These are phyloP conservation scores for Choanephora cucurbitarum DNA, from an alignment of 371 early-diverging fungal species.

Conservation along the genomic window DNA sequence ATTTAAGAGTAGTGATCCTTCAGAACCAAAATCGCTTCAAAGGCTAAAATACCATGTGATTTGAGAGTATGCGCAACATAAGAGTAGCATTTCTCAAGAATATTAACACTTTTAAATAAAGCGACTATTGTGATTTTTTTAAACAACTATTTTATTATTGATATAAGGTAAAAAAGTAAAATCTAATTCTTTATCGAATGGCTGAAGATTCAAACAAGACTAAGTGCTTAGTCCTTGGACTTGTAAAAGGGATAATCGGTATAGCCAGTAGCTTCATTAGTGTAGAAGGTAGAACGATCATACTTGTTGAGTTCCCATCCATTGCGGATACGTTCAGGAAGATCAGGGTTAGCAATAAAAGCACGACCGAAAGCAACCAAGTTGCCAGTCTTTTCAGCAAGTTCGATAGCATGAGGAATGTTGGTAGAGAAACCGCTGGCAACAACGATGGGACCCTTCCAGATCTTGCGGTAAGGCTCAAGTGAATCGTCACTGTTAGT, in stretches of 20 bases:
- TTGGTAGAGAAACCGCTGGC: constrained; percentile 31
- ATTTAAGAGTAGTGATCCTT: too few relatives aligned
- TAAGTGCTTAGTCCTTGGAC: too few relatives aligned
- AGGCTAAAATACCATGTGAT: too few relatives aligned
- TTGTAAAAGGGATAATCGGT: constrained; percentile 24
- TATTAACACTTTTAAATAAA: too few relatives aligned
- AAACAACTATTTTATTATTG: too few relatives aligned
- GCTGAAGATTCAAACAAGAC: too few relatives aligned
- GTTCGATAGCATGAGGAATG: constrained; percentile 11
- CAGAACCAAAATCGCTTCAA: too few relatives aligned
- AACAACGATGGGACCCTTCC: constrained; percentile 34
- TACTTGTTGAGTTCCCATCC: constrained; percentile 16
- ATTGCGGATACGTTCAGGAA: constrained; percentile 17
- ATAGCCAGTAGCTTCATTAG: constrained; percentile 16
- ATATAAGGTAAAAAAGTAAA: too few relatives aligned
- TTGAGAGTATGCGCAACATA: too few relatives aligned
- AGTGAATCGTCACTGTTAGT: constrained; percentile 11
- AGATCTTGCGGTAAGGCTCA: constrained; percentile 33
- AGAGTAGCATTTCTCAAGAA: too few relatives aligned
- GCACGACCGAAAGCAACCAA: constrained; percentile 23
- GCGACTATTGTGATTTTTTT: too few relatives aligned
- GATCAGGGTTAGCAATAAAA: constrained; percentile 32
- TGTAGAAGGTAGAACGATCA: constrained; percentile 24
- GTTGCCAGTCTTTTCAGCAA: constrained; percentile 12
- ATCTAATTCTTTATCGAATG: too few relatives aligned